Evolutionary conservation across 2,329 filamentous ascomycete species (phyloP), one percentile per base, ranked within the genome.

Genomic region (Fusarium nanum): DNA sequence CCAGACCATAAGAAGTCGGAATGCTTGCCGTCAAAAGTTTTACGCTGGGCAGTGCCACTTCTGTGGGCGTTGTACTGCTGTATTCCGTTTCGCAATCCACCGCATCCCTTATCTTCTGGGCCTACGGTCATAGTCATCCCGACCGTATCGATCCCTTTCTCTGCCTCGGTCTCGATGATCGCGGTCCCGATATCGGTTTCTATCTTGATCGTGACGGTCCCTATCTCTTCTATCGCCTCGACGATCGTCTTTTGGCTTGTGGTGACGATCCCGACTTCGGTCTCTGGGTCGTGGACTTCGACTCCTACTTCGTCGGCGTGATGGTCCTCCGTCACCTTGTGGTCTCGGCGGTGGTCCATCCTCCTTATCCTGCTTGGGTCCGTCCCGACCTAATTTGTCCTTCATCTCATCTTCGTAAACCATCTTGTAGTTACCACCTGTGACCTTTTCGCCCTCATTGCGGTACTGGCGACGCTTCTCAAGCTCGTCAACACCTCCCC

Each of bases 401-500:
- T 84, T 85, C 79, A 91, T 85, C 64, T 92, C 90, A 55, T 91
- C 87, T 64, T 93, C 91, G 77, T 97, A 93, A 1, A 97, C 90
- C 89, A 97, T 94, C 56, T 88, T 87, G 76, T 97, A 97, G 25
- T 85, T 83, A 54, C 86, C 79, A 11, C 78, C 79, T 4, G 78
- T 74, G 14, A 67, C 77, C 59, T 81, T 78, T 18, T 85, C 83
- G 23, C 88, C 87, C 37, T 90, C 86, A n/a, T 89, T 88, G 66
- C 93, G 88, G 78, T 98, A 99, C 75, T 98, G 96, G 60, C 92
- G 89, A 81, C 93, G 92, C 85, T 94, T 96, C 82, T 98, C 94
- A 62, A 99, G 83, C 68, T 92, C 91, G 60, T 90, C 89, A 32
- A 98, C 93, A 61, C 96, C 96, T 71, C 96, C 96, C 83, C 97